phyloP scores from a whole-genome alignment of 805 yeast genomes.

The Torulaspora delbrueckii region DNA sequence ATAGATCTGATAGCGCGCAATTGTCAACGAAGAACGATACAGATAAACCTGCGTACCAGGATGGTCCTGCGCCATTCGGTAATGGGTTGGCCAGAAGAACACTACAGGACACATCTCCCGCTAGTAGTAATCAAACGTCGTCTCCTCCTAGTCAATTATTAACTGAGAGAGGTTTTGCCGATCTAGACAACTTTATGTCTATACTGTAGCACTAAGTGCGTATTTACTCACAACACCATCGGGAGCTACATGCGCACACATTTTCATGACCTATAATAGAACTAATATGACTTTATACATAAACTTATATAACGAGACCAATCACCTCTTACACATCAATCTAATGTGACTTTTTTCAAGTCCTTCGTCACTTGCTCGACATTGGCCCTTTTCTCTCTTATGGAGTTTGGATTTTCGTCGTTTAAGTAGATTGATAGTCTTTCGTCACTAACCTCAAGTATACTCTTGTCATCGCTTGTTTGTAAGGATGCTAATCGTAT shows the following conservation, averaged over 20 bases:
- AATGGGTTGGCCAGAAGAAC: conserved; percentile 8
- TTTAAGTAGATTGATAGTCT: conserved; percentile 54
- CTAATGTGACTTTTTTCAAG: conserved; percentile 13
- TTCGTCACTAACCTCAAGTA: conserved; percentile 60
- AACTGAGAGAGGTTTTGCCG: conserved; percentile 28
- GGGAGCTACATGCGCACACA: conserved; percentile 1
- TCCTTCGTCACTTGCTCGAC: conserved; percentile 17
- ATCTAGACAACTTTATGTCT: conserved; percentile 31
- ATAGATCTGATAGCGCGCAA: neutral
- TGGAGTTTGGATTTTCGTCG: conserved; percentile 44
- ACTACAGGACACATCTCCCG: conserved; percentile 14
- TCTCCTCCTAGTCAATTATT: conserved; percentile 24
- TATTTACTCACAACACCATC: neutral
- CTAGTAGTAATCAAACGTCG: conserved; percentile 16
- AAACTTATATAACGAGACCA: conserved; percentile 4
- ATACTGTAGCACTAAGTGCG: conserved; percentile 14
- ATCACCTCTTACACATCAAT: conserved; percentile 1
- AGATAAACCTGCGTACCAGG: conserved; percentile 10
- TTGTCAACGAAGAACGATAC: neutral
- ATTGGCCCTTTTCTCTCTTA: conserved; percentile 14
- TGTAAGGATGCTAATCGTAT: conserved; percentile 58
- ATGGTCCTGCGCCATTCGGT: conserved; percentile 1
- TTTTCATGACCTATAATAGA: neutral
- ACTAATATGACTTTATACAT: conserved; percentile 3
- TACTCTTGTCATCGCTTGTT: conserved; percentile 49